Conservation (phyloP, 1,284 basidiomycete species). For the Trichosporon sp. region DNA sequence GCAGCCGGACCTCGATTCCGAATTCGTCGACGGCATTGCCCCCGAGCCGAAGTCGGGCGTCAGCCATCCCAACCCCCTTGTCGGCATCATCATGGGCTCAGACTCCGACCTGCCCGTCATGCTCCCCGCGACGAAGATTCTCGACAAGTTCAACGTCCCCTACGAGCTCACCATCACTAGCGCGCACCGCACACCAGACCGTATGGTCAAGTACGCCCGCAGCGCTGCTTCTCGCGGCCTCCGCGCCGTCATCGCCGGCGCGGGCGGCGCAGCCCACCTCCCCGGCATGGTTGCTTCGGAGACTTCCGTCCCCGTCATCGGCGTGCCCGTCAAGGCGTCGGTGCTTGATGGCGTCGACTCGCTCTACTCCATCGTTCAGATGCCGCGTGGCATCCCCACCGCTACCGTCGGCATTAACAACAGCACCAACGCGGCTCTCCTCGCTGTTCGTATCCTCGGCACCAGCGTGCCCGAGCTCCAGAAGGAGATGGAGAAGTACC, state of each 20-base stretch:
- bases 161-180: slow-evolving; percentile 95
- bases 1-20: slow-evolving; percentile 55
- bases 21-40: slow-evolving; percentile 55
- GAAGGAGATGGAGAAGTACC: slow-evolving; percentile 67
- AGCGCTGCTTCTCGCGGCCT: slow-evolving; percentile 69
- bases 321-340: slow-evolving; percentile 94
- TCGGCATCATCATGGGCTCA: slow-evolving; percentile 96
- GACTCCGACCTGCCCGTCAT: slow-evolving; percentile 96
- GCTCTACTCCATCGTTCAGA: slow-evolving; percentile 94
- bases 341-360: slow-evolving; percentile 93
- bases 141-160: slow-evolving; percentile 74
- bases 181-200: slow-evolving; percentile 87
- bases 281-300: slow-evolving; percentile 97
- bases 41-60: slow-evolving; percentile 46
- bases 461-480: slow-evolving; percentile 65
- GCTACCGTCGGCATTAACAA: slow-evolving; percentile 98
- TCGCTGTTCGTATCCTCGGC: slow-evolving; percentile 83
- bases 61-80: slow-evolving; percentile 69
- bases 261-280: slow-evolving; percentile 93
- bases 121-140: slow-evolving; percentile 78
- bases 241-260: slow-evolving; percentile 82
- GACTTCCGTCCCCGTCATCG: slow-evolving; percentile 88
- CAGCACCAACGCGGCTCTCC: slow-evolving; percentile 83
- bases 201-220: slow-evolving; percentile 77
- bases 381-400: slow-evolving; percentile 97